Conservation (phyloP, 495 filamentous ascomycete genomes). For the Aspergillus coremiiformis region DNA sequence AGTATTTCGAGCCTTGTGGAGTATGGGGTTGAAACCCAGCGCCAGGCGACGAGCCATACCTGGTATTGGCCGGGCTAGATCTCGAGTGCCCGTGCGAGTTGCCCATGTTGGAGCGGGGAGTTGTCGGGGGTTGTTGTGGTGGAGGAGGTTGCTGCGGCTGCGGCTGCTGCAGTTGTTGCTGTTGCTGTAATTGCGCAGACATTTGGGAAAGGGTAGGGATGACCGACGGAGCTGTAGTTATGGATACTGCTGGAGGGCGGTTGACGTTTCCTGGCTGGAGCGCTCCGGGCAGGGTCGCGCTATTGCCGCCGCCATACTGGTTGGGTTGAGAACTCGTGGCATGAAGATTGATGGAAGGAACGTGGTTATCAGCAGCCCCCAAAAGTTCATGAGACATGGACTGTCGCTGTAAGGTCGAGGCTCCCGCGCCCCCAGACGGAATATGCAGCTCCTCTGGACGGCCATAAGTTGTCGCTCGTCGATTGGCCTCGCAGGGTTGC, state of each 20-base stretch:
- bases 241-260: slow-evolving; percentile 57
- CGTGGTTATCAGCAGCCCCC: slow-evolving; percentile 32
- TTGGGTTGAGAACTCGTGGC: slow-evolving; percentile 51
- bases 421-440: slow-evolving; percentile 44
- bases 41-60: slow-evolving; percentile 62
- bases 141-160: slow-evolving; percentile 16
- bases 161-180: slow-evolving; percentile 34
- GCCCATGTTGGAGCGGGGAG: slow-evolving; percentile 58
- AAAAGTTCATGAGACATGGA: slow-evolving; percentile 46
- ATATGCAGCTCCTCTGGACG: slow-evolving; percentile 76
- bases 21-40: slow-evolving; percentile 60
- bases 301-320: slow-evolving; percentile 43
- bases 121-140: slow-evolving; percentile 49
- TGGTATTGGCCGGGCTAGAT: slow-evolving; percentile 68
- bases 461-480: slow-evolving; percentile 43
- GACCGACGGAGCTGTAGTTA: slow-evolving; percentile 62
- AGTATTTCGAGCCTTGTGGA: slow-evolving; percentile 67
- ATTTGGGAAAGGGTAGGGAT: slow-evolving; percentile 64
- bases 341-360: slow-evolving; percentile 62
- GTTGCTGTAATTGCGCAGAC: slow-evolving; percentile 31
- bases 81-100: slow-evolving; percentile 68
- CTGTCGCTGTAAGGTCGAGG: slow-evolving; percentile 38
- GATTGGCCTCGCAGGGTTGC: slow-evolving; percentile 47
- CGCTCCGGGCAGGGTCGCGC: slow-evolving; percentile 54
- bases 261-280: slow-evolving; percentile 59